Base-by-base conservation (phyloP, 345 rosid genomes). In the Bruguiera gymnorhiza region DNA sequence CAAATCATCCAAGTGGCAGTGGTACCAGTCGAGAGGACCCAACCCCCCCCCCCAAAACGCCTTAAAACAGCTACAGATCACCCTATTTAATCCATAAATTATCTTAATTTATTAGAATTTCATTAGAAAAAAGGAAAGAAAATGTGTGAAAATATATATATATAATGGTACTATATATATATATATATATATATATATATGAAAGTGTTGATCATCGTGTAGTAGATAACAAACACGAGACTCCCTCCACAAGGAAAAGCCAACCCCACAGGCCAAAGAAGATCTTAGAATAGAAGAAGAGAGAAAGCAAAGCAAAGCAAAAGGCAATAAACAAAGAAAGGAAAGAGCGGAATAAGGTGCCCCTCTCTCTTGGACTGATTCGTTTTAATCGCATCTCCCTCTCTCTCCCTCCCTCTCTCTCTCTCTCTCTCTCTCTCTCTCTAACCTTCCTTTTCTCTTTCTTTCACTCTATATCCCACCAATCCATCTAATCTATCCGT, bases 291-390 rank as follows among this genome's bases (percentile, higher is more conserved):
- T 34, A 54, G 66, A 32, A 60, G 76, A 66, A 53, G 53, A 36
- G 60, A 11, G 39, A 50, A 59, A 73, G 67, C 55, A 67, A 67
- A 60, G 61, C 6, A 59, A 21, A 31, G 54, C 63, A 58, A 34
- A 23, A 27, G 50, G 58, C 39, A 59, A 52, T 32, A 37, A 62
- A 27, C 37, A 10, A 50, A 73, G 37, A 39, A 55, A 69, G 62
- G 68, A 69, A 59, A 37, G 65, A 69, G 77, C 71, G 67, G 62
- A 67, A 74, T 67, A 74, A 68, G 73, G 69, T 68, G 65, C 69
- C 70, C 69, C 61, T 63, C 65, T 74, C 68, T 56, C 69, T 69
- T 63, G 73, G 69, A 69, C 73, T 56, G 73, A 63, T 74, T 74
- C 73, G 52, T 62, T 68, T 34, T 68, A 56, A 61, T 67, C 67